Percentiles rank a stretch among this genome's conserved stretches.
phyloP scores from a whole-genome alignment of 305 asterid species.

The Ajuga reptans region DNA sequence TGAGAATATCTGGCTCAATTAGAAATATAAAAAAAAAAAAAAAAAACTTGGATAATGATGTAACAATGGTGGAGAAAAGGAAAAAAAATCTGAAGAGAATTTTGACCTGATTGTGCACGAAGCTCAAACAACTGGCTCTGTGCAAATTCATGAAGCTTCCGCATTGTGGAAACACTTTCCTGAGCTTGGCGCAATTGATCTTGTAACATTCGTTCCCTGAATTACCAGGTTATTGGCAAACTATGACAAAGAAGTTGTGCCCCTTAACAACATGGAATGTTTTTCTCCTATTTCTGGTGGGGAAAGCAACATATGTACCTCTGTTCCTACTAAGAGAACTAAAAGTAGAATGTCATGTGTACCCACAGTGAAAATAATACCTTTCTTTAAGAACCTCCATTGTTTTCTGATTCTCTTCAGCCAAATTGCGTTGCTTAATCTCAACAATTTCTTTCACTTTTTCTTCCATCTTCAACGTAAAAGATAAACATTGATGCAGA shows the following conservation, averaged over 20 bases:
- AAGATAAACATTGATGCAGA: constrained; percentile 16
- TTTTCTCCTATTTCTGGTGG: not conserved
- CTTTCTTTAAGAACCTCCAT: constrained; percentile 92
- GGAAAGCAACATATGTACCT: not conserved
- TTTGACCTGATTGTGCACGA: constrained; percentile 92
- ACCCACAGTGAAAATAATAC: constrained; percentile 33
- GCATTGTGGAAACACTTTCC: constrained; percentile 94
- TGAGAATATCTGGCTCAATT: constrained; percentile 6
- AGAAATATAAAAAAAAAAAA: not conserved
- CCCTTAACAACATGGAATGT: not conserved
- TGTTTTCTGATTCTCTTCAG: constrained; percentile 96
- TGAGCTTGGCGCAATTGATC: constrained; percentile 95
- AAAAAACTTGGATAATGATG: not conserved
- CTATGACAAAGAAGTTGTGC: constrained; percentile 15
- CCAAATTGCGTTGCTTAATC: constrained; percentile 95
- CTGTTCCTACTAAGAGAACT: constrained; percentile 11
- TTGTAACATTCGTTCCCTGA: constrained; percentile 82
- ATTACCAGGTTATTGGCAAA: constrained; percentile 24
- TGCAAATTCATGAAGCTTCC: constrained; percentile 93
- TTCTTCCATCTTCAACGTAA: constrained; percentile 74
- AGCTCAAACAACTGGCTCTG: constrained; percentile 96
- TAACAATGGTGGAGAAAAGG: not conserved
- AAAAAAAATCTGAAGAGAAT: constrained; percentile 10
- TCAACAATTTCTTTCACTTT: constrained; percentile 95
- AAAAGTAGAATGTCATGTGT: constrained; percentile 15